Base-by-base conservation (phyloP, 2,329 filamentous ascomycete species). In the Davidsoniella neocaledoniae region DNA sequence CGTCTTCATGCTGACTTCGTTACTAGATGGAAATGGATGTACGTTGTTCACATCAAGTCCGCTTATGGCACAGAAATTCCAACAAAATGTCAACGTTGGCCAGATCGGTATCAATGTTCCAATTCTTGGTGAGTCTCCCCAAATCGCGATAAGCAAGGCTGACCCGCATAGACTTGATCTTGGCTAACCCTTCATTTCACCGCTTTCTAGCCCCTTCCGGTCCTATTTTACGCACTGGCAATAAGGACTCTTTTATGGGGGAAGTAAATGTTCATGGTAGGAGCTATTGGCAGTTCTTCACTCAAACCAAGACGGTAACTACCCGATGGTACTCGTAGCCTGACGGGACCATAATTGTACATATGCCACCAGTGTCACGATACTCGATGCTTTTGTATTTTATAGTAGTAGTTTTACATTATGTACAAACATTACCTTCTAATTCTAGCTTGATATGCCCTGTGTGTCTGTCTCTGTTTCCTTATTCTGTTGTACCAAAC, bases 401-500 rank as follows among this genome's bases (percentile, higher is more conserved):
- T 21, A 25, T 17, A 26, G 19, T 26, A 48, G 40, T 39, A 25
- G 26, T n/a, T 38, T 23, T 36, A 38, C 17, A 44, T 25, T 49
- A 58, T 38, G 54, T 50, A 50, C 36, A 50, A 33, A 36, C 39
- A 38, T 19, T 29, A 33, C 23, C 19, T 45, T 33, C 26, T n/a
- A n/a, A 21, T 33, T 17, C 26, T 17, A 33, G 43, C 25, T 12
- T 38, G 4, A 46, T 23, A 16, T 33, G 29, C 17, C 33, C 2
- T 14, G 12, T 25, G 4, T 40, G 36, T 36, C 23, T 46, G 23
- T 33, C 26, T 3, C 10, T 19, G 10, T 43, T 21, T 19, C n/a
- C 17, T 26, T 53, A 53, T 23, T 53, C 51, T 21, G 51, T 25
- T 21, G 51, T 53, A 10, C 51, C 51, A 65, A 90, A 95, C 64